These are phyloP conservation scores for Pythium scleroteichum DNA, from an alignment of 352 stramenopile species.

Conservation along the genomic window DNA sequence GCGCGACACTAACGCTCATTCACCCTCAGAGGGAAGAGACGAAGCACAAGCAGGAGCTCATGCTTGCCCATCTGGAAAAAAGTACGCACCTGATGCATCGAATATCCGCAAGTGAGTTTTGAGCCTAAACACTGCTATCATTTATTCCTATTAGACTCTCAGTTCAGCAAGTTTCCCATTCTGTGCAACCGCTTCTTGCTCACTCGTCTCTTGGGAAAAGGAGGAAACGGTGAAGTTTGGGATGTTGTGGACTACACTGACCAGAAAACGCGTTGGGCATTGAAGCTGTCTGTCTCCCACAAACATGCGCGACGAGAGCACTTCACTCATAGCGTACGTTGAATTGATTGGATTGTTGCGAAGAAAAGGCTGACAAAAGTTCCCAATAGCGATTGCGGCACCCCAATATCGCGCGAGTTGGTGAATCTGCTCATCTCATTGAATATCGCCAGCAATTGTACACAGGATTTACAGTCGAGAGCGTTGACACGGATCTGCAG, in stretches of 20 bases:
- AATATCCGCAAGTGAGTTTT: background rate
- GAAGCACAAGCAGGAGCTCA: conserved; percentile 74
- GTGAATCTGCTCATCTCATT: conserved; percentile 57
- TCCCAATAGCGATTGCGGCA: conserved; percentile 57
- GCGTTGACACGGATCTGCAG: conserved; percentile 70
- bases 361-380: background rate
- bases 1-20: background rate
- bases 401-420: conserved; percentile 66
- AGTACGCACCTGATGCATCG: conserved; percentile 27
- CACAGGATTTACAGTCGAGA: conserved; percentile 76
- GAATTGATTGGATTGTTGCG: background rate
- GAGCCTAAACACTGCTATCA: background rate
- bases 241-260: conserved; percentile 77
- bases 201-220: conserved; percentile 64
- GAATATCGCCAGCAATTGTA: conserved; percentile 70
- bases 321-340: conserved; percentile 67
- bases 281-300: conserved; percentile 77
- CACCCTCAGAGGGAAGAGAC: conserved; percentile 58
- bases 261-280: conserved; percentile 53
- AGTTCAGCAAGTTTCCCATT: conserved; percentile 74
- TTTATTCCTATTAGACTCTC: conserved; percentile 39
- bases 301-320: conserved; percentile 70
- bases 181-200: conserved; percentile 71
- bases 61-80: conserved; percentile 73
- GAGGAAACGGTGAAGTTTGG: conserved; percentile 82